Evolutionary conservation across 768 basidiomycete species (phyloP).

Genomic region (Leccinum uliginosum): DNA sequence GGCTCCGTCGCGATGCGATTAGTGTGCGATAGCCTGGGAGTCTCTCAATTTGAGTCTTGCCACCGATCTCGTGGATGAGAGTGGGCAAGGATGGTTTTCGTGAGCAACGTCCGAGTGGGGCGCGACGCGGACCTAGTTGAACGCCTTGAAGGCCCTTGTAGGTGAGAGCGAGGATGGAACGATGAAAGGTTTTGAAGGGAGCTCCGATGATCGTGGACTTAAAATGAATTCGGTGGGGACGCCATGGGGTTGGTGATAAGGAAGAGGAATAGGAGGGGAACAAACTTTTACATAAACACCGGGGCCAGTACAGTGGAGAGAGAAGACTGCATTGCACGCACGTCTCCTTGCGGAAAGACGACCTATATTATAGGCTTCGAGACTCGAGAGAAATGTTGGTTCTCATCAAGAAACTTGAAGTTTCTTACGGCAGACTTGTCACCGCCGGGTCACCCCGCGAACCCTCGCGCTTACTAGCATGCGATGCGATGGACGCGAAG

Average conservation of each 20-base stretch:
- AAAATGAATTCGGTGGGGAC: constrained; percentile 10
- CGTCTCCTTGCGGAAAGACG: too few species aligned
- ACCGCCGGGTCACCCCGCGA: too few species aligned
- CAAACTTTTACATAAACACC: constrained; percentile 2
- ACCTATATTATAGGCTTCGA: too few species aligned
- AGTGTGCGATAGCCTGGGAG: constrained; percentile 24
- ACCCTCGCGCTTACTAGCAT: too few species aligned
- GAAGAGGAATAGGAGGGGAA: background rate
- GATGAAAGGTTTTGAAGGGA: constrained; percentile 31
- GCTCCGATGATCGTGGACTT: constrained; percentile 24
- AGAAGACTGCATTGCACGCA: too few species aligned
- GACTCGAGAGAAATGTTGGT: too few species aligned
- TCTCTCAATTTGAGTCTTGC: constrained; percentile 28
- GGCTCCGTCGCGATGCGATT: constrained; percentile 21
- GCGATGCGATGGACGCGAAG: too few species aligned
- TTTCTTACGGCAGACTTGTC: too few species aligned
- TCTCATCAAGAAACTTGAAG: too few species aligned
- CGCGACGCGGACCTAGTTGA: constrained; percentile 21
- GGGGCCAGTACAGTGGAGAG: background rate
- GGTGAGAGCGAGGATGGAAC: constrained; percentile 24
- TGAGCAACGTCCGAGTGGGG: constrained; percentile 29
- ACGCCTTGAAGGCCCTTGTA: constrained; percentile 23
- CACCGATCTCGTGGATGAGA: too few species aligned
- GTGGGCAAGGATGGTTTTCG: too few species aligned
- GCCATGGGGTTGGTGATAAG: constrained; percentile 12